A percentile compares a stretch with the other conserved stretches of the same genome.
These are phyloP conservation scores for Xylaria grammica DNA, from an alignment of 495 filamentous ascomycete genomes.

Conservation along the genomic window DNA sequence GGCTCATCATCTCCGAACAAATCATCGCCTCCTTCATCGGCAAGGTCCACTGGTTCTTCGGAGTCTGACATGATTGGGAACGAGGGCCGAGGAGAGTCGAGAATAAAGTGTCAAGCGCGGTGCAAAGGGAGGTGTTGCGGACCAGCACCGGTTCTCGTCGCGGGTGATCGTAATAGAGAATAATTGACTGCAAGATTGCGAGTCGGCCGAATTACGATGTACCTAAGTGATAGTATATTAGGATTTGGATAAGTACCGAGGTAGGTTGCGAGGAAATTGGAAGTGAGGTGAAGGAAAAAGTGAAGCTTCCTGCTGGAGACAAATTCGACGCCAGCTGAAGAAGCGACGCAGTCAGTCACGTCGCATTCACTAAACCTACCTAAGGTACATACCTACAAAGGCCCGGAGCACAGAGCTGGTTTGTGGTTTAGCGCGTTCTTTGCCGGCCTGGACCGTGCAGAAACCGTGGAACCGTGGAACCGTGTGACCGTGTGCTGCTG, in stretches of 20 bases:
- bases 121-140: neutral
- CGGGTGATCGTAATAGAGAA: neutral
- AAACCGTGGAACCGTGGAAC: too few species aligned
- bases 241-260: too few species aligned
- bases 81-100: neutral
- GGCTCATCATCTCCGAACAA: constrained; percentile 67
- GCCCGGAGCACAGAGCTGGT: neutral
- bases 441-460: too few species aligned
- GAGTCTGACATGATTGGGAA: constrained; percentile 54
- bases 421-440: too few species aligned
- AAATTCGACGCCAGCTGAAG: neutral
- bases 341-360: too few species aligned
- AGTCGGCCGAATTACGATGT: neutral
- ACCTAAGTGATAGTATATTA: too few species aligned
- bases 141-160: neutral
- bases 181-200: neutral
- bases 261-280: too few species aligned
- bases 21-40: constrained; percentile 62
- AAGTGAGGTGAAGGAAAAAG: neutral
- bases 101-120: neutral
- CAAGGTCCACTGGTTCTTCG: constrained; percentile 54
- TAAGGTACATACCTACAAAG: too few species aligned
- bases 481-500: too few species aligned
- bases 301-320: neutral
- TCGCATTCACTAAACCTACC: too few species aligned